A percentile compares a stretch with the other conserved stretches of the same genome.
Conservation (phyloP, 2,329 filamentous ascomycete genomes). For the Verticillium isaacii region DNA sequence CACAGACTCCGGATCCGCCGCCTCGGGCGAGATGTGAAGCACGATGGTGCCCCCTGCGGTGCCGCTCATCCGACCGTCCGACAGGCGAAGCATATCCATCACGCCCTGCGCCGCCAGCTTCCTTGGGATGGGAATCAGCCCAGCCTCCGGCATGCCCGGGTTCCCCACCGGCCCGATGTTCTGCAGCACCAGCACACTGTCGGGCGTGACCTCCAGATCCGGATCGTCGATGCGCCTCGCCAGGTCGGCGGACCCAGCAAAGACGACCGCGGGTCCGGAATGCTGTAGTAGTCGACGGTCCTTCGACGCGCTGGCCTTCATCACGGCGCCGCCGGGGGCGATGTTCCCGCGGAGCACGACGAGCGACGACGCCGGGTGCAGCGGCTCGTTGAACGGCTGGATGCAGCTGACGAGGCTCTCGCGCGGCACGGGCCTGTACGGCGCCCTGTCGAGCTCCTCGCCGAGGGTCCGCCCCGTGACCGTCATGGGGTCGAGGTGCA, state of each 20-base stretch:
- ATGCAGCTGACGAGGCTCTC: conserved; percentile 43
- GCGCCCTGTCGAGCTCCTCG: conserved; percentile 68
- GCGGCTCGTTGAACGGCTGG: conserved; percentile 56
- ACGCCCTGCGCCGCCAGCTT: conserved; percentile 73
- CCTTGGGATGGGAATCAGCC: conserved; percentile 60
- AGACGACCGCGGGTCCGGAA: conserved; percentile 51
- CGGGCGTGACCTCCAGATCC: conserved; percentile 54
- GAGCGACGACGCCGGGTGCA: conserved; percentile 74
- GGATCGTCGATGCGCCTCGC: conserved; percentile 55
- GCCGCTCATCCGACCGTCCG: conserved; percentile 82
- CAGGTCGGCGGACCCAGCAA: conserved; percentile 73
- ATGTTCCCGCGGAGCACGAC: conserved; percentile 82
- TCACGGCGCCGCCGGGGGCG: conserved; percentile 76
- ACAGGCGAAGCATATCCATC: conserved; percentile 76
- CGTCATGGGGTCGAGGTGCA: conserved; percentile 73
- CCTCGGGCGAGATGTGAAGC: conserved; percentile 82
- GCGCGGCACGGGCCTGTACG: conserved; percentile 46
- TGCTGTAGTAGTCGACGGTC: conserved; percentile 55
- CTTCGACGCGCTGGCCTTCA: conserved; percentile 85
- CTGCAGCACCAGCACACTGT: conserved; percentile 72
- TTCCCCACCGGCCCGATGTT: conserved; percentile 88
- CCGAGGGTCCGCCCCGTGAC: conserved; percentile 81
- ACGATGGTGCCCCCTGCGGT: conserved; percentile 88
- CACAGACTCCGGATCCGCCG: conserved; percentile 68
- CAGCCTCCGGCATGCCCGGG: conserved; percentile 89